Base-by-base conservation (phyloP, 139 green algal species). In the Pleodorina starrii region DNA sequence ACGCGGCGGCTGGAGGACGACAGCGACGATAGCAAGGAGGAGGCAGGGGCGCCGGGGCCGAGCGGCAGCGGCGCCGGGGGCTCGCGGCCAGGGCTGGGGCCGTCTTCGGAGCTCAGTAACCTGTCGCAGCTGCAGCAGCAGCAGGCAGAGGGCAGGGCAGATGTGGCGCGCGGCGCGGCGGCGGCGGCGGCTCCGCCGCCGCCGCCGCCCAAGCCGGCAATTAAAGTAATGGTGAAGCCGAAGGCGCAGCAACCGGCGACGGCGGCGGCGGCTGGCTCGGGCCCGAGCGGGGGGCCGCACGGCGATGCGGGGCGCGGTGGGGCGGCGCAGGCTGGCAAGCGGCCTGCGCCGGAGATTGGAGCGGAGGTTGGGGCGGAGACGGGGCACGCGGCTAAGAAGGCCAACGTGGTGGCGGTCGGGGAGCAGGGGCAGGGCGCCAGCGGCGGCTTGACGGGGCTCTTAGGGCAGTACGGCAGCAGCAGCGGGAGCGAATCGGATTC, bases 391-490 rank as follows among this genome's bases (percentile, higher is more conserved):
- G 51, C 59, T 25, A 74, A 51, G 69, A 66, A 36, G 32, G 29
- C 36, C 29, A 84, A 84, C 63, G 60, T 40, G 46, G 75, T 48
- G 77, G 57, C 32, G 29, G n/a, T n/a, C n/a, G n/a, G n/a, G n/a
- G n/a, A n/a, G n/a, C n/a, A n/a, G n/a, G 69, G 4, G 1, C 29
- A 7, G 16, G 51, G 7, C 5, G 5, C 9, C 11, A 54, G 11
- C 27, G 73, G 48, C 2, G 71, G 59, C 3, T 71, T 94, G 50
- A 38, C 77, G 35, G 92, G 87, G 32, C n/a, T 93, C 57, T 38
- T 95, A 21, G 92, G 90, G 25, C 68, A 54, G 12, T 93, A 93
- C 69, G 87, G 85, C 72, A 80, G 85, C 72, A 80, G 72, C 72
- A 91, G 85, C 27, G 84, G 60, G 10, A 79, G n/a, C 44, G 83